Base-by-base conservation (phyloP, 2,329 filamentous ascomycete genomes). In the Aspergillus fructus region DNA sequence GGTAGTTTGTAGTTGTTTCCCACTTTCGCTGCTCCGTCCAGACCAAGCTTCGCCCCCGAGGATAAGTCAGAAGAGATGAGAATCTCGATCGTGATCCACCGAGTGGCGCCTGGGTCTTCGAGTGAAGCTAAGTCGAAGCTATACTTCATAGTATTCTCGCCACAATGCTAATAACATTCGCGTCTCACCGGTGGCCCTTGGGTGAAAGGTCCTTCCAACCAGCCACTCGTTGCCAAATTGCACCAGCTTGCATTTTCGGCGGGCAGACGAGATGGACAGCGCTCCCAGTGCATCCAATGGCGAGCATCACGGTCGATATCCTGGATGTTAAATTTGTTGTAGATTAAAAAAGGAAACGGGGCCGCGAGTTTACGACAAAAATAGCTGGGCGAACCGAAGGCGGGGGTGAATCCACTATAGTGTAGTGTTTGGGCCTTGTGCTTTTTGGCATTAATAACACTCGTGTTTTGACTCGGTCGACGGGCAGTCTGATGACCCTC, bases 11-110 rank as follows among this genome's bases (percentile, higher is more conserved):
- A 4, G 27, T 30, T 30, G 9, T 3, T 30, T 11, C 8, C 9
- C 27, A 4, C 27, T 30, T 30, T 30, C 9, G 27, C 27, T 30
- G 27, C 27, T 30, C 27, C 27, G 9, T 30, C 27, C 27, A 30
- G 27, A 30, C 27, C 27, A 11, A 30, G 27, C 27, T 24, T 42
- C 40, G 13, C 19, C 33, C 47, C 19, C 23, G 17, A 33, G 41
- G 30, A 33, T 43, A 34, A 30, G 17, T n/a, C 40, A 23, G 40
- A 39, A 46, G 37, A 33, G 51, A 24, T 42, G 48, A 55, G 47
- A 48, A 39, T 56, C 49, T 55, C 56, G 51, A 49, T 53, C 39
- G 23, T 45, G 47, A 59, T 55, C 55, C 56, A 56, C 50, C 41
- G 41, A 41, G 50, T 37, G 27, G 27, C 27, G 27, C 27, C 27